Evolutionary conservation across 75 land plant genomes (phyloP), one percentile per base, ranked within the genome.

Genomic region (Cupressus sempervirens): DNA sequence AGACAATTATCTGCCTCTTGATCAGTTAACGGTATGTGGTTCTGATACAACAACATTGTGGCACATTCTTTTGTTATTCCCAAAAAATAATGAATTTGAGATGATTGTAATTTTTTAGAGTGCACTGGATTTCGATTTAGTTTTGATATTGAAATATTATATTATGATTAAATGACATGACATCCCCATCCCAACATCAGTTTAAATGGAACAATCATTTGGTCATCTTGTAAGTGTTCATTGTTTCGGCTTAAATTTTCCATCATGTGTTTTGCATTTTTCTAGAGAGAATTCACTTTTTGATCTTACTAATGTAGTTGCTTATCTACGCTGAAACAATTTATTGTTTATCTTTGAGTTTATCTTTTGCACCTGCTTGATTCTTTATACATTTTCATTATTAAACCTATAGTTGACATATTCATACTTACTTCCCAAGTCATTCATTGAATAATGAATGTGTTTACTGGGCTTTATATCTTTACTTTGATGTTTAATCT

Each of bases 21-120:
- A 97, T 87, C 99, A 97, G 83, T 85, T 97, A 58, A 97, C 99
- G 85, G 99, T 95, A 88, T 26, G 87, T 87, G 86, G 86, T 18
- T 65, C 32, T 58, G 53, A 26, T 38, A n/a, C 29, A 45, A 41
- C 10, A 20, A 18, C 18, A 38, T 76, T 7, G 23, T 15, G 7
- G 4, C 8, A 76, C 23, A 40, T 6, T 58, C 67, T 58, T 58
- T 58, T 58, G 23, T 70, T 70, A 70, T 70, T 35, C 74, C 32
- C 13, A 32, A 30, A 70, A 70, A 30, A 29, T 29, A 70, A 70
- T 70, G 74, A 12, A 70, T 70, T 70, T 11, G 76, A n/a, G 32
- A 26, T 86, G 68, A 16, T 79, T 52, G n/a, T 54, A 26, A 36
- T 58, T 20, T 7, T 36, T 30, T 20, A 43, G 35, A 52, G 11